phyloP scores from a whole-genome alignment of 1,284 basidiomycete genomes.

The Moniliophthora roreri region DNA sequence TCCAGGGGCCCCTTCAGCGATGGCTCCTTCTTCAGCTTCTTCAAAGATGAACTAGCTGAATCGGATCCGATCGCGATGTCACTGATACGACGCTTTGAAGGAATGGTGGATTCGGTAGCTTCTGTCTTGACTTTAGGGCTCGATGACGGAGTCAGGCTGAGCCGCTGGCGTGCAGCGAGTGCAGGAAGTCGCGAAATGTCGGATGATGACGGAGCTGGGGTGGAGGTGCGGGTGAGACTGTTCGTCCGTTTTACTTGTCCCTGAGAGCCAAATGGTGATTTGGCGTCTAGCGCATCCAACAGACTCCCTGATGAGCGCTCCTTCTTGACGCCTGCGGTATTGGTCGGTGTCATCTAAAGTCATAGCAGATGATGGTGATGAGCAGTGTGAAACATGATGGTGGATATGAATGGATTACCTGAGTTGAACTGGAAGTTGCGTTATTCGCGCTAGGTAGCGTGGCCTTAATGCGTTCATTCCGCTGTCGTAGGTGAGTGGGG shows the following conservation, averaged over 20 bases:
- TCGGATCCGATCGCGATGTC: conserved; percentile 18
- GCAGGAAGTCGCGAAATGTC: not conserved
- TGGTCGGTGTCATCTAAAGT: not conserved
- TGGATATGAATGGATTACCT: not conserved
- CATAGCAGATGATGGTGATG: too few species aligned
- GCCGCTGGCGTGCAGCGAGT: not conserved
- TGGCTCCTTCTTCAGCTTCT: conserved; percentile 32
- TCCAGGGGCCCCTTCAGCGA: conserved; percentile 26
- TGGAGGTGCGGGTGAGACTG: not conserved
- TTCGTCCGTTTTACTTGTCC: not conserved
- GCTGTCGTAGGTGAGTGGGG: not conserved
- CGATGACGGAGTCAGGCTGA: not conserved
- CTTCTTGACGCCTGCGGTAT: not conserved
- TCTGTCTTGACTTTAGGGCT: conserved; percentile 30
- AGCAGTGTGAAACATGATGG: not conserved
- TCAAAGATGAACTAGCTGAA: conserved; percentile 10
- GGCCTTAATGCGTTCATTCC: conserved; percentile 5
- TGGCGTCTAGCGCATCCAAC: conserved; percentile 8
- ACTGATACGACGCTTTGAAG: conserved; percentile 34
- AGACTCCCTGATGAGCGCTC: not conserved
- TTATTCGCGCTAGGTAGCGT: conserved; percentile 3
- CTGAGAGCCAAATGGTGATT: not conserved
- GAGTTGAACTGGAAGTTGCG: not conserved
- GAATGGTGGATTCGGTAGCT: conserved; percentile 26
- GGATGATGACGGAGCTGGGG: not conserved